A percentile compares a stretch with the other conserved stretches of the same genome.
These are phyloP conservation scores for Ustilago nuda DNA, from an alignment of 1,284 basidiomycete species.

Conservation along the genomic window DNA sequence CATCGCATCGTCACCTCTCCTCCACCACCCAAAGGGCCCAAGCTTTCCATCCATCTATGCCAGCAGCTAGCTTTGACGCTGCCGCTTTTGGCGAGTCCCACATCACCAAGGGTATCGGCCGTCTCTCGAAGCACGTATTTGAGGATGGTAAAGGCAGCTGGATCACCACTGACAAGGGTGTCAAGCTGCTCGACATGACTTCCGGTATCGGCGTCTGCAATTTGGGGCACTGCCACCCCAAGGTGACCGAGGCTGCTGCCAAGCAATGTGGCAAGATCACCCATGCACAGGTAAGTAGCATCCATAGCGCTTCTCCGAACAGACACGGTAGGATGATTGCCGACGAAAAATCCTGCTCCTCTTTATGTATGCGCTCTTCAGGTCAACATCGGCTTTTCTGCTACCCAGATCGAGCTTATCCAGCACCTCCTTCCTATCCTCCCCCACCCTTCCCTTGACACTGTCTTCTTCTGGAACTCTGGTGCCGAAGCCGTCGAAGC, in stretches of 20 bases:
- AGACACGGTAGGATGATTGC: neutral
- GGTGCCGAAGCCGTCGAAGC: slow-evolving; percentile 87
- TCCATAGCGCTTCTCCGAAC: neutral
- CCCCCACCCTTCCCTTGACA: slow-evolving; percentile 87
- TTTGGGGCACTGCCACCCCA: slow-evolving; percentile 67
- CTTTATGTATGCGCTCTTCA: neutral
- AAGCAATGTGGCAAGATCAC: slow-evolving; percentile 65
- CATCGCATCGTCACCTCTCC: slow-evolving; percentile 14
- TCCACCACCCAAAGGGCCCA: neutral
- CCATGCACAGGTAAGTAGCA: slow-evolving; percentile 56
- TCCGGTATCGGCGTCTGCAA: slow-evolving; percentile 67
- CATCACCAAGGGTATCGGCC: slow-evolving; percentile 64
- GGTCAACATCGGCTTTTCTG: slow-evolving; percentile 65
- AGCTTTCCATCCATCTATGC: slow-evolving; percentile 37
- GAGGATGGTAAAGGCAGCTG: slow-evolving; percentile 58
- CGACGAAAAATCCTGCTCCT: neutral
- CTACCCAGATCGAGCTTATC: slow-evolving; percentile 58
- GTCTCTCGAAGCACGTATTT: slow-evolving; percentile 62
- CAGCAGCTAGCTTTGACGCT: slow-evolving; percentile 39
- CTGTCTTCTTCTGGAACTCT: slow-evolving; percentile 85
- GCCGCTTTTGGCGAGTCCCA: slow-evolving; percentile 60
- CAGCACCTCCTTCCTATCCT: slow-evolving; percentile 71
- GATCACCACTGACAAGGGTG: slow-evolving; percentile 59
- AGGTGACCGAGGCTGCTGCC: slow-evolving; percentile 62
- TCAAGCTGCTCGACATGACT: slow-evolving; percentile 65